Evolutionary conservation across 1,139 yeast genomes (phyloP).

Genomic region (Sugiyamaella novakii): DNA sequence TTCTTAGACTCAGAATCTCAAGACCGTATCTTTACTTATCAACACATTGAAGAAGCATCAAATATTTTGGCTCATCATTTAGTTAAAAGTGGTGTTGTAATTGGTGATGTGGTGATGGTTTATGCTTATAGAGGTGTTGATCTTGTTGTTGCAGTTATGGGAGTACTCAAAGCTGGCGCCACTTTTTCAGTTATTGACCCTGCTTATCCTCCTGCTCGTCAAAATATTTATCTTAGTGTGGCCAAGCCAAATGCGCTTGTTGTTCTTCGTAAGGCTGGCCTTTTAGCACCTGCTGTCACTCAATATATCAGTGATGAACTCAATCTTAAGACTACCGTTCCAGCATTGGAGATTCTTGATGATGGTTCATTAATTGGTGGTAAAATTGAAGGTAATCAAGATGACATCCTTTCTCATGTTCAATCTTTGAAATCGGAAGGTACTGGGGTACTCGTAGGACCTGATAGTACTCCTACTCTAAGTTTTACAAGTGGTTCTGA

Average conservation of each 20-base stretch:
- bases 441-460: constrained; percentile 94
- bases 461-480: constrained; percentile 94
- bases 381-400: constrained; percentile 33
- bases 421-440: constrained; percentile 53
- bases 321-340: constrained; percentile 66
- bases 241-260: constrained; percentile 91
- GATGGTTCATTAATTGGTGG: constrained; percentile 79
- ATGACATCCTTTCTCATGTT: constrained; percentile 57
- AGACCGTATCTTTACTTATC: constrained; percentile 76
- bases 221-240: constrained; percentile 85
- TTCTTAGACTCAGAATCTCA: constrained; percentile 53
- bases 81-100: constrained; percentile 73
- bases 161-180: constrained; percentile 97
- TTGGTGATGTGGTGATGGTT: constrained; percentile 96
- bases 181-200: constrained; percentile 98
- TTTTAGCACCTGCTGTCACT: constrained; percentile 71
- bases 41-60: constrained; percentile 90
- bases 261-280: constrained; percentile 88
- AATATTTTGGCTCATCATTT: constrained; percentile 90
- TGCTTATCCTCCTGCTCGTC: constrained; percentile 98
- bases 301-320: constrained; percentile 73
- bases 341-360: constrained; percentile 72
- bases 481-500: constrained; percentile 98
- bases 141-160: constrained; percentile 94
- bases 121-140: constrained; percentile 98